Conservation (phyloP, 495 filamentous ascomycete genomes). For the Amphirosellinia nigrospora region DNA sequence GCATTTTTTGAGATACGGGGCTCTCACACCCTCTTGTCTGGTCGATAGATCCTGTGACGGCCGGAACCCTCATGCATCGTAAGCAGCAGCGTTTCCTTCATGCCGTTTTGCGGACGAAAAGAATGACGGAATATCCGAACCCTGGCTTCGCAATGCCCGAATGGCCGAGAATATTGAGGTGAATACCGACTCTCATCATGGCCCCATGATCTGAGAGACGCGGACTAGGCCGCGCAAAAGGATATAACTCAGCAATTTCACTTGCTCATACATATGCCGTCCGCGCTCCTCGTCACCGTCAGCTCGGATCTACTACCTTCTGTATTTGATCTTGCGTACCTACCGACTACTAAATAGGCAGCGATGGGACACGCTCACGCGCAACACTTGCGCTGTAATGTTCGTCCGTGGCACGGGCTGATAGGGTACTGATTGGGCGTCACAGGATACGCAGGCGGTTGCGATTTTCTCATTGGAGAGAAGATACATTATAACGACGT, state of each 20-base stretch:
- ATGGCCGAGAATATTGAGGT: neutral
- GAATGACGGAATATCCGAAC: neutral
- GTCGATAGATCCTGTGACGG: neutral
- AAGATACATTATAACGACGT: neutral
- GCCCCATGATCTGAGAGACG: neutral
- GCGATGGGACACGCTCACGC: constrained; percentile 6
- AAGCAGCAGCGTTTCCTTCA: constrained; percentile 10
- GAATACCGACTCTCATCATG: neutral
- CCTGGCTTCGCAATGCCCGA: neutral
- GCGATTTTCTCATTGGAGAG: constrained; percentile 10
- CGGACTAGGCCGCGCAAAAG: neutral
- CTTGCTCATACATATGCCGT: neutral
- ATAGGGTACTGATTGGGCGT: neutral
- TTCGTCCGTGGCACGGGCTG: constrained; percentile 15
- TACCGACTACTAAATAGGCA: neutral
- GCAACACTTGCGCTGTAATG: neutral
- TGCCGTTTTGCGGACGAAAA: no score
- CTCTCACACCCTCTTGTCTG: constrained; percentile 6
- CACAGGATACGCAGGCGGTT: neutral
- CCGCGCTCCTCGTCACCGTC: neutral
- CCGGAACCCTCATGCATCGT: neutral
- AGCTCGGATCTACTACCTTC: constrained; percentile 22
- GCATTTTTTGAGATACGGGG: neutral
- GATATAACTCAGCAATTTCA: neutral
- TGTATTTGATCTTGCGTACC: neutral